Conservation (phyloP, 1,139 yeast species). For the Zygoascus hellenicus region DNA sequence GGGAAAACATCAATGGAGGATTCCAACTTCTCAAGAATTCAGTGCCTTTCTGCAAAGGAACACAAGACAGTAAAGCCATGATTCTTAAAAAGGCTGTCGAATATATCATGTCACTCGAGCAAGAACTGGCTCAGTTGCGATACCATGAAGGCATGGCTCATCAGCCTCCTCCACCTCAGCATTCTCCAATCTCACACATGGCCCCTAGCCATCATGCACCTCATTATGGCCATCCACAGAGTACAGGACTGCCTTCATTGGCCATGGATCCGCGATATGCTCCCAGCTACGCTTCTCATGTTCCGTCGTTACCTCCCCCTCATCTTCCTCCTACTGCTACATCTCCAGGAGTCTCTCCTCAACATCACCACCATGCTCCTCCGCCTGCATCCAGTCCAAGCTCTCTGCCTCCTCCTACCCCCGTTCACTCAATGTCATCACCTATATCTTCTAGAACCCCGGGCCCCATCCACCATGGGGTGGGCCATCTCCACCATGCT, state of each 20-base stretch:
- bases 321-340: slow-evolving; percentile 19
- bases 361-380: slow-evolving; percentile 9
- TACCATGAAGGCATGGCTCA: slow-evolving; percentile 13
- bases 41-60: slow-evolving; percentile 39
- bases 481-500: slow-evolving; percentile 2
- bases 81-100: slow-evolving; percentile 39
- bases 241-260: slow-evolving; percentile 4
- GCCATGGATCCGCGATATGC: slow-evolving; percentile 5
- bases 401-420: slow-evolving; percentile 15
- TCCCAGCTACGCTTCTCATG: slow-evolving; percentile 11
- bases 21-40: slow-evolving; percentile 36
- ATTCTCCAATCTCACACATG: slow-evolving; percentile 7
- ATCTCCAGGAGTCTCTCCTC: slow-evolving; percentile 15
- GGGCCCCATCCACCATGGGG: slow-evolving; percentile 2
- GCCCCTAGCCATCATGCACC: slow-evolving; percentile 10
- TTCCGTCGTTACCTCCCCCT: slow-evolving; percentile 15
- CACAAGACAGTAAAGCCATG: slow-evolving; percentile 42
- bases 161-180: slow-evolving; percentile 10
- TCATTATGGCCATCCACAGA: slow-evolving; percentile 1
- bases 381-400: slow-evolving; percentile 10
- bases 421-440: slow-evolving; percentile 17
- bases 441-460: slow-evolving; percentile 13
- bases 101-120: slow-evolving; percentile 37
- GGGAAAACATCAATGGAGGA: slow-evolving; percentile 43
- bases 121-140: slow-evolving; percentile 22